A percentile compares a stretch with the other conserved stretches of the same genome.
Conservation (phyloP, 176 grass and related monocot genomes). For the Sorghum bicolor region DNA sequence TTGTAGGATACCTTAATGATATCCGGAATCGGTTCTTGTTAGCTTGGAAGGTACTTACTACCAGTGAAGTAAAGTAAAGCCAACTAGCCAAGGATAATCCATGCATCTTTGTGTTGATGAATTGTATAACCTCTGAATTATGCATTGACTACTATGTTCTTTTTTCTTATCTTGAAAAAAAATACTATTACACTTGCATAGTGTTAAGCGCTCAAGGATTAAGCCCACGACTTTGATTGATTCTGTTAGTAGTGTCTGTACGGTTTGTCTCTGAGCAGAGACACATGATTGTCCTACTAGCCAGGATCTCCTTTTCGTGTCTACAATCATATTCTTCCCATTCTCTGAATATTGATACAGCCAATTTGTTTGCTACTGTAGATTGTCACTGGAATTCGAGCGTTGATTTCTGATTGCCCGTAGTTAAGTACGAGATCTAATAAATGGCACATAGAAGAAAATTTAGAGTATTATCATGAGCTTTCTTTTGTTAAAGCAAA, state of each 20-base stretch:
- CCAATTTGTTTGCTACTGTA: background rate
- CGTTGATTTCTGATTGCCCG: background rate
- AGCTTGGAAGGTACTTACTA: conserved; percentile 20
- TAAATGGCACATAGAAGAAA: background rate
- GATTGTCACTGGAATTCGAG: background rate
- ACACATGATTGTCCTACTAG: background rate
- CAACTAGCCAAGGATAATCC: conserved; percentile 8
- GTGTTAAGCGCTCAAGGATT: background rate
- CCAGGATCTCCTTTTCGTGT: background rate
- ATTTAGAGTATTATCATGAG: background rate
- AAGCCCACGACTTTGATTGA: background rate
- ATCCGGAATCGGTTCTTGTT: conserved; percentile 15
- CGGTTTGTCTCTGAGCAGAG: background rate
- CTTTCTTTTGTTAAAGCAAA: background rate
- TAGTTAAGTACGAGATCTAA: background rate
- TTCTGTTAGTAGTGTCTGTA: background rate
- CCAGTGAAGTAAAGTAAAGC: conserved; percentile 25
- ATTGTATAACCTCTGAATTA: background rate
- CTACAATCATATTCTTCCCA: background rate
- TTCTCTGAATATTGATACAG: background rate
- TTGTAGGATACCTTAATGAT: conserved; percentile 7
- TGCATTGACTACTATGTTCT: background rate
- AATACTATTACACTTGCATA: background rate
- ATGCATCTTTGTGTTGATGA: background rate
- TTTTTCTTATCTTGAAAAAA: background rate